Conservation (phyloP, 75 land plant species). For the Larix kaempferi region DNA sequence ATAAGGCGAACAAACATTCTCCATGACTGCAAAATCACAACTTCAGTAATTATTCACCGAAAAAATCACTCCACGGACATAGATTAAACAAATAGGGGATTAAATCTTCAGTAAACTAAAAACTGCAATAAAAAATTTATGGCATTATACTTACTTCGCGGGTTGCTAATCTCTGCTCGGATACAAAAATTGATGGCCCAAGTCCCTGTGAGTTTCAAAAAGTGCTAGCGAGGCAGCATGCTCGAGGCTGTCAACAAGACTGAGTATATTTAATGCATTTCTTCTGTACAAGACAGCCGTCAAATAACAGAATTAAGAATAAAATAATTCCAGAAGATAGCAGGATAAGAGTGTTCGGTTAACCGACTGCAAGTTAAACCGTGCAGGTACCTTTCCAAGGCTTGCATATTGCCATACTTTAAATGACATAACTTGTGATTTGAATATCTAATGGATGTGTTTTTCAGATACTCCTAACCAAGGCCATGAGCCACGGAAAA, state of each 20-base stretch:
- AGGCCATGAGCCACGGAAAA: background rate
- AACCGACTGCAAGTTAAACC: background rate
- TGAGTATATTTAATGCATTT: background rate
- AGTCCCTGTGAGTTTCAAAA: background rate
- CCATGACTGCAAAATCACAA: conserved; percentile 15
- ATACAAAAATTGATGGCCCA: too few species aligned
- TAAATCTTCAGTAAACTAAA: background rate
- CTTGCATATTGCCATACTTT: background rate
- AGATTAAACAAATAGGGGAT: too few species aligned
- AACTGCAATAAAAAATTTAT: background rate
- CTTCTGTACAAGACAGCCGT: background rate
- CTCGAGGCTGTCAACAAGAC: background rate
- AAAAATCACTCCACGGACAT: background rate
- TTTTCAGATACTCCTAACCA: background rate
- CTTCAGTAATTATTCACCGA: background rate
- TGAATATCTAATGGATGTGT: too few species aligned
- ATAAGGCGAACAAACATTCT: conserved; percentile 60
- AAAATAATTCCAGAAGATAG: background rate
- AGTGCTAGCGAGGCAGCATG: too few species aligned
- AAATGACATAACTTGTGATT: background rate
- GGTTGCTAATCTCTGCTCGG: background rate
- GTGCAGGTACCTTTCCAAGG: background rate
- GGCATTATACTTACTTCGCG: background rate
- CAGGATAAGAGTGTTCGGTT: background rate
- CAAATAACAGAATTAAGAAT: background rate